Evolutionary conservation across 345 rosid genomes (phyloP), one percentile per base, ranked within the genome.

Genomic region (Hibiscus syriacus): DNA sequence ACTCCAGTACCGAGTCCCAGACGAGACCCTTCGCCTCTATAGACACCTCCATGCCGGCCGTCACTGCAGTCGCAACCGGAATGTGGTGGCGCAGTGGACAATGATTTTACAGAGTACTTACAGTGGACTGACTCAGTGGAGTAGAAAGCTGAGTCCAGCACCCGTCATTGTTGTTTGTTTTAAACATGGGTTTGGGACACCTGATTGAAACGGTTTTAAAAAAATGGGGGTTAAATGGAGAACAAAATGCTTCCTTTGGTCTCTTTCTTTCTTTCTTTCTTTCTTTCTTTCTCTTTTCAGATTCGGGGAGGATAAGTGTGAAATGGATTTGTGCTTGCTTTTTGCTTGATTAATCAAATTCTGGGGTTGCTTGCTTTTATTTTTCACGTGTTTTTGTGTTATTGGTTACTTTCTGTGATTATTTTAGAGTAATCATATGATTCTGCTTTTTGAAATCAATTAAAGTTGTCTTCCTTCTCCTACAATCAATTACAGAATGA

Each of bases 1-100:
- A 67, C 76, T 84, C 85, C 69, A 82, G 60, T 61, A 91, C 87
- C 72, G 80, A 58, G 60, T 82, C 87, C 99, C 99, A 89, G 2
- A 86, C 65, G 11, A 20, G 58, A 54, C 70, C 75, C 77, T 39
- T 56, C 10, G 60, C 72, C 64, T 75, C 77, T 9, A 53, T 36
- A 70, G 76, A 17, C 59, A 56, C 87, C 78, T 77, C 86, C 88
- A 83, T 78, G 66, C 38, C n/a, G n/a, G n/a, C n/a, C n/a, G n/a
- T n/a, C n/a, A n/a, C n/a, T n/a, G n/a, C n/a, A n/a, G n/a, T n/a
- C n/a, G 49, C 30, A 27, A 7, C 49, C 29, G 32, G 11, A 22
- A 61, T 2, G 19, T 13, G 32, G 50, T 13, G 32, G 20, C 12
- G 30, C 32, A 61, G 10, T 13, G 50, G 20, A 20, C 50, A 3